phyloP scores from a whole-genome alignment of 164 flowering plant species.

The Magnolia sinica region DNA sequence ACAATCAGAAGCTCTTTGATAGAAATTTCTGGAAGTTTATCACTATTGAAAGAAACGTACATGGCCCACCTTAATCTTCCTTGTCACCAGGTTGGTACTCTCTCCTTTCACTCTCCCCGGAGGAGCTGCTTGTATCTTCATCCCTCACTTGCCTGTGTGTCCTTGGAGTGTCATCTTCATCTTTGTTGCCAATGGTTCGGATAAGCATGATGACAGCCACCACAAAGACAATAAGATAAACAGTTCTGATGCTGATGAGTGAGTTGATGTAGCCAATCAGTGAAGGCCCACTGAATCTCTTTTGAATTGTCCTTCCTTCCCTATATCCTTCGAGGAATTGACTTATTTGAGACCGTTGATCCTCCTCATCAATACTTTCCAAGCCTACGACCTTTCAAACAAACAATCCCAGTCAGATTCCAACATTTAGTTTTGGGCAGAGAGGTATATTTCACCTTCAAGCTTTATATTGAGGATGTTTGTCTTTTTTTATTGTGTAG shows the following conservation, averaged over 20 bases:
- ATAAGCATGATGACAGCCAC: conserved; percentile 54
- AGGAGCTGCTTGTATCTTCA: conserved; percentile 28
- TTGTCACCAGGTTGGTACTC: conserved; percentile 45
- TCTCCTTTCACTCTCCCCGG: conserved; percentile 20
- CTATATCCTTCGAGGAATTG: conserved; percentile 72
- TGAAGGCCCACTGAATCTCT: conserved; percentile 52
- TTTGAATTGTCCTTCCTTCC: conserved; percentile 58
- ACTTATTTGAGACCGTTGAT: conserved; percentile 67
- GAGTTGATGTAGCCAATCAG: conserved; percentile 62
- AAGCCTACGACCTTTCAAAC: conserved; percentile 48
- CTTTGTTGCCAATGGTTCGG: conserved; percentile 33
- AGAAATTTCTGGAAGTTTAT: not conserved
- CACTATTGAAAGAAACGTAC: not conserved
- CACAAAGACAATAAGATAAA: conserved; percentile 56
- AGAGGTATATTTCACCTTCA: too few species aligned
- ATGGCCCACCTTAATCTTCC: conserved; percentile 43
- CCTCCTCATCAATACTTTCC: conserved; percentile 58
- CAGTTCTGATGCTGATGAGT: conserved; percentile 40
- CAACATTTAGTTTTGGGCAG: not conserved
- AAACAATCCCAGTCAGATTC: not conserved
- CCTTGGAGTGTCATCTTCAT: conserved; percentile 34
- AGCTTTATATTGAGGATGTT: too few species aligned
- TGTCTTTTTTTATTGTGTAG: too few species aligned
- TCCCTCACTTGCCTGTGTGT: conserved; percentile 26
- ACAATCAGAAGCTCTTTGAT: not conserved